phyloP scores from a whole-genome alignment of 2,329 filamentous ascomycete genomes.

The Hypoxylon sp. region DNA sequence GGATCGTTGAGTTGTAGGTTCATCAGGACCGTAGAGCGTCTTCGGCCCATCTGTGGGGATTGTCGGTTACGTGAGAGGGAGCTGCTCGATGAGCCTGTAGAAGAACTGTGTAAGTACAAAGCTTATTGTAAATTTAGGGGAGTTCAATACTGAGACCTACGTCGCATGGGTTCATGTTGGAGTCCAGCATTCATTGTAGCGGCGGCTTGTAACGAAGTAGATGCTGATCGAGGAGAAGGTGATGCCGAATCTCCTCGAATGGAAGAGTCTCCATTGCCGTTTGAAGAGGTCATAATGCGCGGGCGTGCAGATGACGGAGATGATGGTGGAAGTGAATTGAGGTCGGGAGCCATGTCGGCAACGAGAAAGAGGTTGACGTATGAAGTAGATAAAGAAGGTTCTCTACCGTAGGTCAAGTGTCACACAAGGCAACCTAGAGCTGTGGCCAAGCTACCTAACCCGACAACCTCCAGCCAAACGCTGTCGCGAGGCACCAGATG shows the following conservation, averaged over 20 bases:
- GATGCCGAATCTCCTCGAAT: constrained; percentile 67
- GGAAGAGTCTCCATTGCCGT: constrained; percentile 49
- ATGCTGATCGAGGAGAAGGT: constrained; percentile 74
- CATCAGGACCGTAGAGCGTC: constrained; percentile 79
- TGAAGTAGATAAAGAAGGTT: constrained; percentile 17
- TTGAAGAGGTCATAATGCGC: constrained; percentile 57
- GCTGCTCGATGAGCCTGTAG: constrained; percentile 66
- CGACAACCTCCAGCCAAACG: constrained; percentile 14
- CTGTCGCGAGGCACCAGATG: constrained; percentile 11
- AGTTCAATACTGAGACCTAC: constrained; percentile 57
- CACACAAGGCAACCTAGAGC: constrained; percentile 25
- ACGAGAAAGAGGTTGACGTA: constrained; percentile 17
- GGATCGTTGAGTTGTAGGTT: constrained; percentile 83
- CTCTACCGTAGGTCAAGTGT: constrained; percentile 18
- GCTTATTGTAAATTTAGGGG: neutral
- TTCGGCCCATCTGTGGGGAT: constrained; percentile 67
- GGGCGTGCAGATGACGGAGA: constrained; percentile 56
- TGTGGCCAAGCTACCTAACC: constrained; percentile 24
- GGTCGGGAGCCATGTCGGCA: constrained; percentile 66
- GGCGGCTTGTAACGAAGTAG: constrained; percentile 80
- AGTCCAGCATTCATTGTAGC: constrained; percentile 84
- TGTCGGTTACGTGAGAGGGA: constrained; percentile 64
- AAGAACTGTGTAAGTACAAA: constrained; percentile 25
- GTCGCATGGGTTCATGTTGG: constrained; percentile 73
- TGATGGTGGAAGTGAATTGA: constrained; percentile 72